Conservation (phyloP, 176 grass and related monocot genomes). For the Alloteropsis semialata region DNA sequence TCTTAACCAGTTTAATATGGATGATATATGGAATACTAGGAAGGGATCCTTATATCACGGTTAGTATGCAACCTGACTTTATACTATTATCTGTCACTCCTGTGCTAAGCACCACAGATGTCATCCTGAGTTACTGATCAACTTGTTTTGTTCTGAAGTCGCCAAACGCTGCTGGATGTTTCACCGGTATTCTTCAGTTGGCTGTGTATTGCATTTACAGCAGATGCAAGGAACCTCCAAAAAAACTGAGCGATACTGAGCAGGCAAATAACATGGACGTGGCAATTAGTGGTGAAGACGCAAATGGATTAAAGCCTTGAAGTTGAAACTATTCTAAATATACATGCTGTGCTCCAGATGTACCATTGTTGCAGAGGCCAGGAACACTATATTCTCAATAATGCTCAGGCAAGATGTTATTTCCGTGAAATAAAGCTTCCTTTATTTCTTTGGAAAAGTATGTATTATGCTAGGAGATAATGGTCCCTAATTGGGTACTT, state of each 20-base stretch:
- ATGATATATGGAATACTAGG: not conserved
- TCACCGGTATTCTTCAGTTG: conserved; percentile 62
- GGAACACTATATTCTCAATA: not conserved
- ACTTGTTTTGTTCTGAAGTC: conserved; percentile 38
- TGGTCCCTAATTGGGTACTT: too few relatives aligned
- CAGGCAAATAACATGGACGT: conserved; percentile 6
- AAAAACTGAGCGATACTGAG: conserved; percentile 21
- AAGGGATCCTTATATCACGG: not conserved
- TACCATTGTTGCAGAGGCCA: not conserved
- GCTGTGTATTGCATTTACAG: conserved; percentile 65
- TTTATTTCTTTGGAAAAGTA: not conserved
- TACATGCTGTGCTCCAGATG: not conserved
- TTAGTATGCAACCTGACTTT: not conserved
- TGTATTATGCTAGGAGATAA: too few relatives aligned
- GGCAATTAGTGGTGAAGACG: not conserved
- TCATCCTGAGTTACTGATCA: not conserved
- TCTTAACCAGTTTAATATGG: not conserved
- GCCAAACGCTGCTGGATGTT: conserved; percentile 52
- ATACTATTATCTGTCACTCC: too few relatives aligned
- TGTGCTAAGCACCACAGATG: not conserved
- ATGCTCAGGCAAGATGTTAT: not conserved
- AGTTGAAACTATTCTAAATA: not conserved
- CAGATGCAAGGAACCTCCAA: conserved; percentile 34
- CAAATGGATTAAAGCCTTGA: not conserved
- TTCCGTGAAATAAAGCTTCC: not conserved